Conservation (phyloP, 768 basidiomycete genomes). For the Suillus ampliporus region DNA sequence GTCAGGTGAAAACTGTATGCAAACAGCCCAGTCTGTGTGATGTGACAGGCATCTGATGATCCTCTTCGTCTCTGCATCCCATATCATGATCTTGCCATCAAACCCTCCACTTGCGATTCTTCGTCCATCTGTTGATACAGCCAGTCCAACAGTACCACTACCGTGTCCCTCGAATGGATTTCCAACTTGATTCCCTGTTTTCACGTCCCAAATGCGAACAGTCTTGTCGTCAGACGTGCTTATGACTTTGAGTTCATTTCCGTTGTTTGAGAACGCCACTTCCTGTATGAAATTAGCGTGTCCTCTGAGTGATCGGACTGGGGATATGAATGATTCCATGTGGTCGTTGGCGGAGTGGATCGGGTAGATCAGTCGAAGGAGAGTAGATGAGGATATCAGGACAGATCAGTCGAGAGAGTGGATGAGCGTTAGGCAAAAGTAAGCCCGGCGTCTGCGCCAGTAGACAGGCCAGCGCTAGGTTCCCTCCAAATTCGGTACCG, state of each 20-base stretch:
- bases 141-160: conserved; percentile 7
- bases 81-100: conserved; percentile 18
- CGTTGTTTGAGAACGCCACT: background rate
- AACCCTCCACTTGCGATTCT: conserved; percentile 12
- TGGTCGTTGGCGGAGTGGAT: background rate
- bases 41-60: background rate
- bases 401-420: background rate
- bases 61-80: conserved; percentile 33
- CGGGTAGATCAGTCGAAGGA: background rate
- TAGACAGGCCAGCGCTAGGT: too few species aligned
- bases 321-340: background rate
- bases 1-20: conserved; percentile 15
- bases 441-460: too few species aligned
- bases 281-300: background rate
- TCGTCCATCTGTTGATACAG: conserved; percentile 19
- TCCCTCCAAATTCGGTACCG: too few species aligned
- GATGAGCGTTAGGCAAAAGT: too few species aligned
- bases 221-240: conserved; percentile 6
- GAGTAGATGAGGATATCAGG: too few species aligned
- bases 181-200: conserved; percentile 3
- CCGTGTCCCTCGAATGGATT: conserved; percentile 10
- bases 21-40: background rate
- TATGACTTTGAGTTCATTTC: background rate
- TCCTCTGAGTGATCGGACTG: background rate
- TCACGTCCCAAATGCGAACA: conserved; percentile 10